Percentiles rank a stretch among this genome's conserved stretches.
Conservation (phyloP, 2,329 filamentous ascomycete genomes). For the Cordyceps cateniannulata region DNA sequence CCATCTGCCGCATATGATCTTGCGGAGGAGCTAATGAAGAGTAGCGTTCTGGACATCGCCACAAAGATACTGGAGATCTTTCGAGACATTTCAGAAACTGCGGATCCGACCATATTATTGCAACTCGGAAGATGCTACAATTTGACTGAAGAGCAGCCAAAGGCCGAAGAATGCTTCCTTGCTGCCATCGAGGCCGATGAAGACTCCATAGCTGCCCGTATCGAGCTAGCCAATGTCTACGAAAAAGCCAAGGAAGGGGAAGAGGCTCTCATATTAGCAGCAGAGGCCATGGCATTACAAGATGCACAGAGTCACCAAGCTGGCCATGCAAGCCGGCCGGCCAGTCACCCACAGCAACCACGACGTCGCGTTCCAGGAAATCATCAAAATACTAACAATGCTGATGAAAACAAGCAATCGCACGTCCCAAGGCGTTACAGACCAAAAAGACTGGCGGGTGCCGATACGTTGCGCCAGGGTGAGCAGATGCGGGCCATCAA, state of each 20-base stretch:
- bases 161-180: constrained; percentile 73
- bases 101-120: constrained; percentile 46
- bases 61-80: constrained; percentile 52
- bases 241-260: constrained; percentile 67
- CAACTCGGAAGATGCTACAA: constrained; percentile 64
- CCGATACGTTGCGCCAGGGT: constrained; percentile 37
- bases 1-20: constrained; percentile 73
- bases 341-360: background rate
- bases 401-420: background rate
- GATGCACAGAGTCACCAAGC: constrained; percentile 34
- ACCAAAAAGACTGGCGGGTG: constrained; percentile 39
- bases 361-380: background rate
- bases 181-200: constrained; percentile 66
- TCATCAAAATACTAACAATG: background rate
- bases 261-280: constrained; percentile 69
- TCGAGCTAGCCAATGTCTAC: constrained; percentile 78
- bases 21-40: constrained; percentile 37
- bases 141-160: constrained; percentile 52
- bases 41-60: constrained; percentile 30
- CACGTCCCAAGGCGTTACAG: constrained; percentile 34
- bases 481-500: constrained; percentile 36
- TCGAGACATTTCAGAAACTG: constrained; percentile 38
- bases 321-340: constrained; percentile 13
- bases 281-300: constrained; percentile 64
- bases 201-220: constrained; percentile 67